Base-by-base conservation (phyloP, 129 eudicot species). In the Lonicera japonica region DNA sequence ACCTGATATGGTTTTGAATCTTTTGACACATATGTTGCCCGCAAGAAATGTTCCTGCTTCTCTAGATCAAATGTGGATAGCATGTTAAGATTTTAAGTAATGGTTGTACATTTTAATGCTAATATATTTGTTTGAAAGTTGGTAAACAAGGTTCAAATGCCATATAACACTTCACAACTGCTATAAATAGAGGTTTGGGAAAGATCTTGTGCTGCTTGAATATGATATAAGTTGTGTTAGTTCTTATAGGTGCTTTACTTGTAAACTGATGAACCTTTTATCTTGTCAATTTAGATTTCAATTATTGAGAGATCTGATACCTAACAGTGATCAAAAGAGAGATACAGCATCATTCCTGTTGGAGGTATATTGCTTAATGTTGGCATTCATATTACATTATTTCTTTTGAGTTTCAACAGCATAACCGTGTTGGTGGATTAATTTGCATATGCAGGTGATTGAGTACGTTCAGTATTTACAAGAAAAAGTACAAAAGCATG, bases 331-430 rank as follows among this genome's bases (percentile, higher is more conserved):
- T 77, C 95, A 86, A 47, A 90, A 90, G 85, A 79, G 94, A 73
- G 97, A 90, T 52, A 90, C 97, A n/a, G 97, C 97, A 62, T 86
- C 97, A 21, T 86, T 90, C 64, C 70, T 90, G 18, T 72, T 82
- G 46, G 97, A 90, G 97, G 97, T 90, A 73, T 50, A 36, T 40
- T n/a, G 17, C 59, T 21, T 69, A 39, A 53, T 22, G 6, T 24
- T 11, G 29, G 54, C 62, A 43, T 7, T 18, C 20, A 12, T 50
- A 12, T 21, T 16, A 20, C 17, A 51, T 34, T 46, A 6, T 22
- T 24, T 39, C 13, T n/a, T 50, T 21, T 0, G 8, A 6, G 29
- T 62, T 45, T 68, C 18, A 61, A 12, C 36, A 11, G 21, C 43
- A 16, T 15, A 45, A 45, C 19, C 14, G 38, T 52, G 16, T 71